These are phyloP conservation scores for Diaporthe helianthi DNA, from an alignment of 2,329 filamentous ascomycete species.

Conservation along the genomic window DNA sequence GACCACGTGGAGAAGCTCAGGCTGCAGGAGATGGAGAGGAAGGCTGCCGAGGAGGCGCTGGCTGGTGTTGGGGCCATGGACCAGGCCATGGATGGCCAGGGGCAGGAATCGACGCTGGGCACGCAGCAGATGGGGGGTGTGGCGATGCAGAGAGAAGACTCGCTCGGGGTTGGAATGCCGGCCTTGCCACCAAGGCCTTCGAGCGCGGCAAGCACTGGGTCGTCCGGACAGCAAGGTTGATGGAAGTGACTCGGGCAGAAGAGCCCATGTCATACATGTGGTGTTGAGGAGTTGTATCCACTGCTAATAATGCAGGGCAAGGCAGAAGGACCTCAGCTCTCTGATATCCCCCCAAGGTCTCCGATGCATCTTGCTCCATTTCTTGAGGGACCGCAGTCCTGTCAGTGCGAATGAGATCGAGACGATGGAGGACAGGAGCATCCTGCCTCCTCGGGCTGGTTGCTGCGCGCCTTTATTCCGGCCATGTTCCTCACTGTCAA, in stretches of 20 bases:
- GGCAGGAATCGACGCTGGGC: constrained; percentile 37
- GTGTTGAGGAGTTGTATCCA: neutral
- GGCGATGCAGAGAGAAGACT: constrained; percentile 50
- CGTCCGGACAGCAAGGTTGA: constrained; percentile 40
- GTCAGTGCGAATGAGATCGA: neutral
- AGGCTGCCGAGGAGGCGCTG: constrained; percentile 50
- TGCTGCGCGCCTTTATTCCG: neutral
- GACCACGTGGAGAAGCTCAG: constrained; percentile 67
- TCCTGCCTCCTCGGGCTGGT: too few relatives aligned
- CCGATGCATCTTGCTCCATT: neutral
- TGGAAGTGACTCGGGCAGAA: neutral
- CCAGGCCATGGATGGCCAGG: constrained; percentile 29
- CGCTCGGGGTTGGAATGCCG: constrained; percentile 41
- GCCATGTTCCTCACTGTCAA: neutral
- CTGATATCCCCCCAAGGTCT: constrained; percentile 15
- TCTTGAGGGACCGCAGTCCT: neutral
- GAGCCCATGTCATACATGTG: too few relatives aligned
- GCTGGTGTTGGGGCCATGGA: constrained; percentile 34
- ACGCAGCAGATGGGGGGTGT: constrained; percentile 48
- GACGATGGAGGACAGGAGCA: neutral
- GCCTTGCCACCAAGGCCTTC: constrained; percentile 49
- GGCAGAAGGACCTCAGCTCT: neutral
- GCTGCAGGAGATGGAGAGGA: constrained; percentile 56
- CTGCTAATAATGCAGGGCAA: constrained; percentile 13
- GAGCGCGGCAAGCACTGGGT: constrained; percentile 50